Evolutionary conservation across 1,139 yeast species (phyloP), one percentile per base, ranked within the genome.

Genomic region (Suhomyces guaymorum): DNA sequence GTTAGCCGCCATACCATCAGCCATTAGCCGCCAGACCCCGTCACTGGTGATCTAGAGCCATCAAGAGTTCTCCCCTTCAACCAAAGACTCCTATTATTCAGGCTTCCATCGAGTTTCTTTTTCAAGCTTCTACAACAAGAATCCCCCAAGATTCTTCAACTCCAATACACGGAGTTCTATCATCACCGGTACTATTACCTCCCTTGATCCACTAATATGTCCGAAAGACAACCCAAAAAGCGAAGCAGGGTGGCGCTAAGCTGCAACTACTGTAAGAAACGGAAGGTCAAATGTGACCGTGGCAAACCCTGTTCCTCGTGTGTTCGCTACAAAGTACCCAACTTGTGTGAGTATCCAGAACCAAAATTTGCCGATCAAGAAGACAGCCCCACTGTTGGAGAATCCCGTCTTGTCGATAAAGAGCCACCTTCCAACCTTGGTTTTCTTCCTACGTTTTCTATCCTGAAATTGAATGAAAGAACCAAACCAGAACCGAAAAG

Each of bases 291-390:
- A 27, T 54, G 59, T 39, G 56, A 54, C 39, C 41, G 57, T 5
- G 46, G 44, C n/a, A 36, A 44, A 28, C 59, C 59, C 5, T 54
- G 59, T 29, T 44, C 49, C 21, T 41, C 52, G 19, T 54, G 59
- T 33, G 28, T 44, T 12, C 48, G 46, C 22, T 47, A 51, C 28
- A 49, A 51, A 24, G 54, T 52, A 12, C 52, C 50, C 5, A 43
- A 47, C 7, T 33, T 46, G 3, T 69, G 75, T 49, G 55, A 50
- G 9, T 68, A 66, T 41, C 56, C 61, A 7, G 58, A 54, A 17
- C 47, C 50, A 9, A 30, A 33, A 14, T 52, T 54, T 55, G 38
- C 37, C 5, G 37, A 30, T 6, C 30, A 16, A 28, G n/a, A n/a
- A n/a, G n/a, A n/a, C n/a, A n/a, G n/a, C n/a, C n/a, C n/a, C n/a